Base-by-base conservation (phyloP, 78 protist genomes). In the Polysphondylium violaceum region DNA sequence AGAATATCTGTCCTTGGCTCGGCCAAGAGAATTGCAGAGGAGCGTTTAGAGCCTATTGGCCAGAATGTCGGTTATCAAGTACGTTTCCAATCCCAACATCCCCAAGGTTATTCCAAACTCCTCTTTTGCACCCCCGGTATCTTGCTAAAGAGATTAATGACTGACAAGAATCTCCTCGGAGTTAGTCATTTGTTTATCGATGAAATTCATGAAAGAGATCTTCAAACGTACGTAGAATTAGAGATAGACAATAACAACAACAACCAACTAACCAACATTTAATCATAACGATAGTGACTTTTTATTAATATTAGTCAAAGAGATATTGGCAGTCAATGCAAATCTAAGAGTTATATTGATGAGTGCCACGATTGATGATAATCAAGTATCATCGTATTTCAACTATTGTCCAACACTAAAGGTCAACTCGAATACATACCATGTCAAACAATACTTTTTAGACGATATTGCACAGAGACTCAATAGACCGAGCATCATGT, bases 161-260 rank as follows among this genome's bases (percentile, higher is more conserved):
- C 53, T 21, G 98, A 98, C 63, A 97, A 97, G 38, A 97, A 81
- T 56, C 86, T 97, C 25, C 27, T 38, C 11, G 1, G 44, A 29
- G 98, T 97, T 83, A 51, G 88, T 6, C 98, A 83, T 47, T 88
- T 98, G 74, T 97, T 98, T 59, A 90, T 99, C n/a, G 99, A 99
- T 86, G 99, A 99, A 93, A 99, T 98, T 58, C 99, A 98, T 83
- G 99, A 98, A 90, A 97, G 99, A 38, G 95, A 99, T 5, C 85
- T 98, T 27, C 98, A 98, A 95, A 98, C 99, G 35, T 99, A 98
- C 83, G 35, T 98, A 12, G 94, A 97, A 73, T 89, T 97, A 14
- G 2, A n/a, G 1, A 59, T 2, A 59, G 25, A 25, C 25, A 68
- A 41, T 6, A 40, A n/a, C 14, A 41, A 43, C 38, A 38, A 19